Base-by-base conservation (phyloP, 495 filamentous ascomycete species). In the Daldinia decipiens region DNA sequence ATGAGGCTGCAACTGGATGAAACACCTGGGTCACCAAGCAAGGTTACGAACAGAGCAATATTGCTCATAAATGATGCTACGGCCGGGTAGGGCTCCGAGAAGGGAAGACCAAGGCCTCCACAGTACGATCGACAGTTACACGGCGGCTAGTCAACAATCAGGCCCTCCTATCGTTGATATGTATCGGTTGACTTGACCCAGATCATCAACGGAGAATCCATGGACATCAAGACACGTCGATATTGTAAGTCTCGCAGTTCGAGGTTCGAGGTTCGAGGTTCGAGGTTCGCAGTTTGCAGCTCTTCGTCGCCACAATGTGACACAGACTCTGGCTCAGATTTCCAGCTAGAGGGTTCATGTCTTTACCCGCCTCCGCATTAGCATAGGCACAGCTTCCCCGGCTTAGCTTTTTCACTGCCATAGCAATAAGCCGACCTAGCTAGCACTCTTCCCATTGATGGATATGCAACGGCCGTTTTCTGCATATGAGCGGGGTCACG, bases 1-100 rank as follows among this genome's bases (percentile, higher is more conserved):
- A 63, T 72, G 69, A 72, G 63, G 69, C 63, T 72, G 24, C 69
- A 63, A 63, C 45, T 51, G 47, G 40, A 40, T 72, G 70, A 65
- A 61, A 57, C 54, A 29, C 24, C 31, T 61, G 34, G 51, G 24
- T 52, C 54, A 40, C 59, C 12, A n/a, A 53, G 58, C 51, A 43
- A 64, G 40, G 58, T 67, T 63, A 67, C 69, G 67, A 63, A 56
- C 65, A 65, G 54, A 47, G 56, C 36, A 27, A 47, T 40, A 64
- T 43, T 57, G 26, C 34, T 45, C 62, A 59, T 34, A 54, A 21
- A 32, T 43, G 45, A 47, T 58, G 29, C 17, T 65, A 72, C 29
- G 60, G 70, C 60, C 65, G 69, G 64, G 45, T 36, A 60, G 27
- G 9, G 19, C 55, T 52, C 64, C 70, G 70, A 68, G 32, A 62